These are phyloP conservation scores for Gillenia trifoliata DNA, from an alignment of 306 rosid genomes.

Conservation along the genomic window DNA sequence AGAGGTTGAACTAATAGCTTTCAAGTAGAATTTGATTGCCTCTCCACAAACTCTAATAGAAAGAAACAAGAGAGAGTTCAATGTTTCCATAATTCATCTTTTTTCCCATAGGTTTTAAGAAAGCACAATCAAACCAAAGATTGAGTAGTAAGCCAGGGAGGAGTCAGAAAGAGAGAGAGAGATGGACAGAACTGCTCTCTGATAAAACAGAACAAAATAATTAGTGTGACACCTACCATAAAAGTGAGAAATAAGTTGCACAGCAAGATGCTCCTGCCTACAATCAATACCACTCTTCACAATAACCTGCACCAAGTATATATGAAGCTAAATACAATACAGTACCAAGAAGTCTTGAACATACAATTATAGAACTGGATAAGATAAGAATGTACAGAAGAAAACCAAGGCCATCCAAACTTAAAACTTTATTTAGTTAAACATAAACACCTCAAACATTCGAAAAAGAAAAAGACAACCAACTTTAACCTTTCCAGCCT, in stretches of 20 bases:
- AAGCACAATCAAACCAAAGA: background rate
- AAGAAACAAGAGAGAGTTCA: background rate
- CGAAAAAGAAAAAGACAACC: background rate
- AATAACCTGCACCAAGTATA: slow-evolving; percentile 52
- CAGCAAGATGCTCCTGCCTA: slow-evolving; percentile 99
- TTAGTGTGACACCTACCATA: slow-evolving; percentile 54
- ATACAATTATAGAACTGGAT: background rate
- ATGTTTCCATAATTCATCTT: background rate
- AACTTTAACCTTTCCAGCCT: slow-evolving; percentile 7
- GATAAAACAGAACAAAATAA: background rate
- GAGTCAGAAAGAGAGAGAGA: background rate
- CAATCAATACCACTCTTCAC: slow-evolving; percentile 99
- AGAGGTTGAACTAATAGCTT: background rate
- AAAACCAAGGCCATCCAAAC: slow-evolving; percentile 8
- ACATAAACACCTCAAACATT: background rate
- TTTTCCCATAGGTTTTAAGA: background rate
- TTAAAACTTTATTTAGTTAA: slow-evolving; percentile 6
- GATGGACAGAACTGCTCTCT: slow-evolving; percentile 5
- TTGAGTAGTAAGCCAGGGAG: background rate
- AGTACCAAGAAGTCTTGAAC: slow-evolving; percentile 17
- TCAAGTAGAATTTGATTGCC: background rate
- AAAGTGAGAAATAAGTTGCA: slow-evolving; percentile 97
- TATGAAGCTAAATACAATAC: slow-evolving; percentile 16
- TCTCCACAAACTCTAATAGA: background rate
- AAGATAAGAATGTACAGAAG: background rate